Conservation (phyloP, 192 early-diverging fungal species). For the Coemansia sp. region DNA sequence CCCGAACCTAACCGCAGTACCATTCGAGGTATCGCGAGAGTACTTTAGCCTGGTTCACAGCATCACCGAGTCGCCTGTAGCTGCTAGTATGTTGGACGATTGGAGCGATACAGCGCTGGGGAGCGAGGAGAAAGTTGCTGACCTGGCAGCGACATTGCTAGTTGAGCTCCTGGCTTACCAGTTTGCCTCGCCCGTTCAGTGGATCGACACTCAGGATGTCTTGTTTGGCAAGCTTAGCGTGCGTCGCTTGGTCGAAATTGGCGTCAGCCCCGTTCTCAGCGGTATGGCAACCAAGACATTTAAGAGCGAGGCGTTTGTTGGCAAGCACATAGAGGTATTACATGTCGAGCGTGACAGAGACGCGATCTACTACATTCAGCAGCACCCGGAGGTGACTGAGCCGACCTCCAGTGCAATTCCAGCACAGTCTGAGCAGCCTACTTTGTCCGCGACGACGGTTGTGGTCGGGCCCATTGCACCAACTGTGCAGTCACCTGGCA, state of each 20-base stretch:
- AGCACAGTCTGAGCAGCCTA: background rate
- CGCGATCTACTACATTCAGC: constrained; percentile 17
- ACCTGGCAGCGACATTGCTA: constrained; percentile 75
- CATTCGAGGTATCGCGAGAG: constrained; percentile 77
- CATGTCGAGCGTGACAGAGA: constrained; percentile 20
- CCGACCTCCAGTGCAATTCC: background rate
- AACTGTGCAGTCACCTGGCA: background rate
- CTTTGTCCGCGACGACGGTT: constrained; percentile 51
- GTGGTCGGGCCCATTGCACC: constrained; percentile 37
- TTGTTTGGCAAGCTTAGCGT: constrained; percentile 74
- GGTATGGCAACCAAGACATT: constrained; percentile 77
- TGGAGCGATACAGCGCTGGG: constrained; percentile 55
- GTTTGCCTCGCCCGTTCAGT: constrained; percentile 89
- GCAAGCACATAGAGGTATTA: background rate
- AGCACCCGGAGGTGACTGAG: background rate
- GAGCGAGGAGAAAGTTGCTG: too few relatives aligned
- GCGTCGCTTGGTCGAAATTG: constrained; percentile 82
- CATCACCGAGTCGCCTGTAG: constrained; percentile 67
- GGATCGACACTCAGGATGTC: constrained; percentile 93
- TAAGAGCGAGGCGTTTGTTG: background rate
- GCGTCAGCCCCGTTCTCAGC: constrained; percentile 79
- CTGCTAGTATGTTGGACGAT: constrained; percentile 67
- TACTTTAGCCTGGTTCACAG: constrained; percentile 76
- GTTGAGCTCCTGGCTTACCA: constrained; percentile 91
- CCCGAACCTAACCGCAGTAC: constrained; percentile 90